Percentiles rank a stretch among this genome's conserved stretches.
These are phyloP conservation scores for Abortiporus biennis DNA, from an alignment of 1,284 basidiomycete genomes.

Conservation along the genomic window DNA sequence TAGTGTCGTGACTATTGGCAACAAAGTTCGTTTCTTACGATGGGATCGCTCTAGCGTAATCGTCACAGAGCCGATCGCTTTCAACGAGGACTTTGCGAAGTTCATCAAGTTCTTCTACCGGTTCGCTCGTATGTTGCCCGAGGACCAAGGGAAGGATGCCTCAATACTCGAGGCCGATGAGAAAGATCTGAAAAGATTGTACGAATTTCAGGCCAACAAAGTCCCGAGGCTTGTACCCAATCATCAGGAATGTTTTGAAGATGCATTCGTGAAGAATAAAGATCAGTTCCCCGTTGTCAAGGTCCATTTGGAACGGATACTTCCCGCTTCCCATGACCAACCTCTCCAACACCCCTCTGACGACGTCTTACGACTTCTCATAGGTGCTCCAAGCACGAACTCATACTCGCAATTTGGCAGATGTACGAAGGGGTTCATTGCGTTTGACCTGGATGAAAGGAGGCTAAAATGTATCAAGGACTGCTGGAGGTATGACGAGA, in stretches of 20 bases:
- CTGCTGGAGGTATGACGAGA: not conserved
- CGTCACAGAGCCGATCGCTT: not conserved
- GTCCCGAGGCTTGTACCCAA: too few relatives aligned
- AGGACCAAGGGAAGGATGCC: not conserved
- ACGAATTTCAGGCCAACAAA: too few relatives aligned
- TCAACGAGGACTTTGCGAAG: not conserved
- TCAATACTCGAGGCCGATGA: not conserved
- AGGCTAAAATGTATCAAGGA: conserved; percentile 2
- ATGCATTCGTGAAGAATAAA: too few relatives aligned
- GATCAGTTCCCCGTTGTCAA: not conserved
- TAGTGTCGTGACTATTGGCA: not conserved
- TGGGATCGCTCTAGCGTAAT: not conserved
- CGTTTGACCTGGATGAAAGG: not conserved
- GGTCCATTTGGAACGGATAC: not conserved
- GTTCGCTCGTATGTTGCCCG: not conserved
- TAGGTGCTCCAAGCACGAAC: too few relatives aligned
- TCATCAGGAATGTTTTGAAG: too few relatives aligned
- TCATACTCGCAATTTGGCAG: not conserved
- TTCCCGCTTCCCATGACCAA: not conserved
- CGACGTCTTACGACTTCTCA: too few relatives aligned
- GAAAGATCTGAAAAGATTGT: not conserved
- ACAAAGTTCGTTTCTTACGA: not conserved
- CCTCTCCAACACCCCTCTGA: too few relatives aligned
- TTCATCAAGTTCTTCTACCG: conserved; percentile 1
- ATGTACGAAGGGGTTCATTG: not conserved